Base-by-base conservation (phyloP, 208 protist species). In the Trypanosomatidae sp. region DNA sequence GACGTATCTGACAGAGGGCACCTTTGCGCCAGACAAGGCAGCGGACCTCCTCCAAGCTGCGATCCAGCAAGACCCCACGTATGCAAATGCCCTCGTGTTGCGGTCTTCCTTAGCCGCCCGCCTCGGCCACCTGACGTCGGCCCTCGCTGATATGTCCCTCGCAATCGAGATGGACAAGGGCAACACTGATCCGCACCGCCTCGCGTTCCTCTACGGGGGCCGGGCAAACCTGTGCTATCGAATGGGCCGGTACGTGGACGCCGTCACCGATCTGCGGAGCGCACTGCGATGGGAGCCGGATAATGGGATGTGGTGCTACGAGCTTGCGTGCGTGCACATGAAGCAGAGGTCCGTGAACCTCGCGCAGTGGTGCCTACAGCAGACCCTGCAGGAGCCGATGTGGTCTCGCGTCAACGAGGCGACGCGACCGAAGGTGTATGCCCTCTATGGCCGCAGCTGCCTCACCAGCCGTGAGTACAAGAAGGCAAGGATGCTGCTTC, bases 291-390 rank as follows among this genome's bases (percentile, higher is more conserved):
- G 93, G 33, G 89, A 96, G 65, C 83, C 90, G 6, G 90, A 93
- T 69, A 97, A 96, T 74, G 94, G 91, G 10, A 80, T 81, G 6
- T 96, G 90, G 91, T 76, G 85, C 46, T 96, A 87, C 69, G 88
- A 97, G 73, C 71, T 94, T 13, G 91, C 92, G 1, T 70, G 89
- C 33, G 79, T 79, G 36, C 87, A 91, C 73, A 60, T 82, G 3
- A 59, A 67, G 44, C 80, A 85, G 43, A 84, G 86, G 7, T 75
- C 71, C 28, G 66, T 71, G 17, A 78, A 58, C 22, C 66, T 87
- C 5, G 88, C 89, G 2, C 86, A 90, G 69, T 68, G 86, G 17
- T 83, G 76, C 62, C 86, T 89, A 49, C 53, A 81, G 50, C 68
- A 62, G 22, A 60, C 90, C 28, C 62, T 93, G 60, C 76, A 84